A percentile compares a stretch with the other conserved stretches of the same genome.
These are phyloP conservation scores for Aegilops sharonensis DNA, from an alignment of 176 grass and related monocot species.

Conservation along the genomic window DNA sequence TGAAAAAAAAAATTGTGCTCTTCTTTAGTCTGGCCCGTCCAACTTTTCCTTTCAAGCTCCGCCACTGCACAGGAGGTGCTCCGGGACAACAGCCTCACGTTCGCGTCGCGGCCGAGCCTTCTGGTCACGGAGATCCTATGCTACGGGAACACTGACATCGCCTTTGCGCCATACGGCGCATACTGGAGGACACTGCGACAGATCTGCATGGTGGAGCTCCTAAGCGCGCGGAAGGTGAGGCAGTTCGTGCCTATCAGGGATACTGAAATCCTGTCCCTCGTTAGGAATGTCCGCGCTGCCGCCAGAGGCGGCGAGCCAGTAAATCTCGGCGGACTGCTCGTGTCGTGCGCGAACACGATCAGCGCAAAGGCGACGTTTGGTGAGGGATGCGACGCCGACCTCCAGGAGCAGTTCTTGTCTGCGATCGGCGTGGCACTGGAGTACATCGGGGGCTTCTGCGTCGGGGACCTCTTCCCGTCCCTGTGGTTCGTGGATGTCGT, in stretches of 20 bases:
- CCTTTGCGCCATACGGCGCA: slow-evolving; percentile 21
- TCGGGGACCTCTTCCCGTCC: background rate
- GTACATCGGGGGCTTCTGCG: background rate
- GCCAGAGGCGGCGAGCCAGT: background rate
- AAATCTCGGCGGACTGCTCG: slow-evolving; percentile 1
- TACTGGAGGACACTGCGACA: slow-evolving; percentile 45
- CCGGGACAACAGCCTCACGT: slow-evolving; percentile 20
- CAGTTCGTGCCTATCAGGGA: slow-evolving; percentile 23
- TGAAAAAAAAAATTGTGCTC: too few species aligned
- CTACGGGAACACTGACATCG: slow-evolving; percentile 34
- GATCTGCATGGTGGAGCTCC: slow-evolving; percentile 36
- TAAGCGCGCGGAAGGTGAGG: slow-evolving; percentile 19
- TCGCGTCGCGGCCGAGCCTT: slow-evolving; percentile 16
- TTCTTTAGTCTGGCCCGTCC: too few species aligned
- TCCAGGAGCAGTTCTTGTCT: background rate
- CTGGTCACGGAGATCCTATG: background rate
- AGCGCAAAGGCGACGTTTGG: background rate
- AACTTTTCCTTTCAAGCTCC: too few species aligned
- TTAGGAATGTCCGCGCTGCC: background rate
- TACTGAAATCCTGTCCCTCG: background rate
- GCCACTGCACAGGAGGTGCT: slow-evolving; percentile 28
- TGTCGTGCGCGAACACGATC: background rate
- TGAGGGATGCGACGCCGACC: background rate
- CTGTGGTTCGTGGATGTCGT: background rate
- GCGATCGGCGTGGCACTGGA: background rate